Conservation (phyloP, 345 rosid genomes). For the Streptanthus diversifolius region DNA sequence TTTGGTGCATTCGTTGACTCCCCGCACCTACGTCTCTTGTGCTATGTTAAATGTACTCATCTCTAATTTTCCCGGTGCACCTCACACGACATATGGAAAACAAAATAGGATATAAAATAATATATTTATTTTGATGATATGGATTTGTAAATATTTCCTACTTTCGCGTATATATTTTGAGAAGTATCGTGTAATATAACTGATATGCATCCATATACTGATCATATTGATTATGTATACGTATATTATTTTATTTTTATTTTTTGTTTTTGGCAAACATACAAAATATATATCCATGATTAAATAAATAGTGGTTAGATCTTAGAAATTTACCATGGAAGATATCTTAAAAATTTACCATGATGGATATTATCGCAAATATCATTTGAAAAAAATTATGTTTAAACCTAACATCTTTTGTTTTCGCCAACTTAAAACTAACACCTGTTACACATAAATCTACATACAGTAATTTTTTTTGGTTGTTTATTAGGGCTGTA, state of each 20-base stretch:
- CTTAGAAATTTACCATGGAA: neutral
- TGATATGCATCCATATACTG: neutral
- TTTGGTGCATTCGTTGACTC: slow-evolving; percentile 25
- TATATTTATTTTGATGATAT: slow-evolving; percentile 15
- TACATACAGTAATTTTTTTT: neutral
- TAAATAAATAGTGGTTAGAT: neutral
- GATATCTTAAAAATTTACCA: neutral
- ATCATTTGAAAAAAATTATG: neutral
- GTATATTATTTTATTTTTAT: neutral
- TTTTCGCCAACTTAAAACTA: neutral
- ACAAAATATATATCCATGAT: neutral
- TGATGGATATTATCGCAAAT: neutral
- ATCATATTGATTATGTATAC: neutral
- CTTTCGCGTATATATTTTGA: neutral
- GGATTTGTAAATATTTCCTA: neutral
- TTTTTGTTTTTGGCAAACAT: neutral
- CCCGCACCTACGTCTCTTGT: slow-evolving; percentile 31
- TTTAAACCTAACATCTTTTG: neutral
- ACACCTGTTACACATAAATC: neutral
- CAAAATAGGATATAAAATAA: slow-evolving; percentile 7
- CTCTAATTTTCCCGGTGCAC: slow-evolving; percentile 1
- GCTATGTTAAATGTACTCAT: slow-evolving; percentile 44
- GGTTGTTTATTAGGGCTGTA: neutral
- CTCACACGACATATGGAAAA: slow-evolving; percentile 20
- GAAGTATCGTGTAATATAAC: neutral